Conservation (phyloP, 2,329 filamentous ascomycete species). For the Pyrenochaeta sp. region DNA sequence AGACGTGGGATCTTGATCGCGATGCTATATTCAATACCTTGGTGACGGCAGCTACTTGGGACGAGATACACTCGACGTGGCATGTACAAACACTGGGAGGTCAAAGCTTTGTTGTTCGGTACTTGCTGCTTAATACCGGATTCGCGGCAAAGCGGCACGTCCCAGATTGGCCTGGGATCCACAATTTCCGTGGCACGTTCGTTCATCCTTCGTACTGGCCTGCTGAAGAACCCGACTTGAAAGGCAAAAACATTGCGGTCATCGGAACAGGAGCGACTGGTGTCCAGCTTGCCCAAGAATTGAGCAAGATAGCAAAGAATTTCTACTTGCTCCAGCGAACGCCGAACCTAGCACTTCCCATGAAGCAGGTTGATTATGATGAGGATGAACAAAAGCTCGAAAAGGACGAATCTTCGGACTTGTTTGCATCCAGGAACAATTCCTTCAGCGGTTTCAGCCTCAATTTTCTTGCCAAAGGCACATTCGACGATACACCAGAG, state of each 20-base stretch:
- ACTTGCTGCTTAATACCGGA: slow-evolving; percentile 58
- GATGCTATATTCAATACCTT: slow-evolving; percentile 52
- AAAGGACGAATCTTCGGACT: slow-evolving; percentile 38
- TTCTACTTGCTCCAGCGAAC: slow-evolving; percentile 71
- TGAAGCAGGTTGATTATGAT: slow-evolving; percentile 27
- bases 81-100: slow-evolving; percentile 55
- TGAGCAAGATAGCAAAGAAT: slow-evolving; percentile 58
- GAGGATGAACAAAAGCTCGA: slow-evolving; percentile 55
- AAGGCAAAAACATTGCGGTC: slow-evolving; percentile 66
- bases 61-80: slow-evolving; percentile 53
- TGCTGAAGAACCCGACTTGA: slow-evolving; percentile 60
- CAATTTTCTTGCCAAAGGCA: slow-evolving; percentile 25
- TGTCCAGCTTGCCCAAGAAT: slow-evolving; percentile 68
- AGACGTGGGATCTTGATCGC: slow-evolving; percentile 29
- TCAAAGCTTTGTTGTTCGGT: slow-evolving; percentile 50
- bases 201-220: slow-evolving; percentile 69
- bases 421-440: slow-evolving; percentile 10
- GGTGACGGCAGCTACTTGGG: slow-evolving; percentile 54
- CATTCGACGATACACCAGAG: slow-evolving; percentile 29
- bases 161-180: slow-evolving; percentile 50
- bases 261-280: slow-evolving; percentile 69
- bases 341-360: slow-evolving; percentile 49
- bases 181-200: slow-evolving; percentile 44
- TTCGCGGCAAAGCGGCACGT: slow-evolving; percentile 57
- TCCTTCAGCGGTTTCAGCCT: slow-evolving; percentile 29